Percentiles rank a stretch among this genome's conserved stretches.
Conservation (phyloP, 2,329 filamentous ascomycete genomes). For the Nemania sp. region DNA sequence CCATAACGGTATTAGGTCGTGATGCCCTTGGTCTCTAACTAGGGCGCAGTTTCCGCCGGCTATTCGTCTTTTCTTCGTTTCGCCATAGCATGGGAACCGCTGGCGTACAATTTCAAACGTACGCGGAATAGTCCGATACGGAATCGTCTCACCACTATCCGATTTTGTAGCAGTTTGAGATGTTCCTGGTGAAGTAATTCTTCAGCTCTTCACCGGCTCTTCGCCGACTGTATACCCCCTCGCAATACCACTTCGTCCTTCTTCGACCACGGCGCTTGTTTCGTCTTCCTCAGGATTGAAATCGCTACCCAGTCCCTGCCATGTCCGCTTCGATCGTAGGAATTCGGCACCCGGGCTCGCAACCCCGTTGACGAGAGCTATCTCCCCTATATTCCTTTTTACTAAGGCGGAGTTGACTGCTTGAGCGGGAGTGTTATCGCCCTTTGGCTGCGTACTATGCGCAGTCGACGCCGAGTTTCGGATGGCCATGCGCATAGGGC, state of each 20-base stretch:
- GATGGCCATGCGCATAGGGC: slow-evolving; percentile 66
- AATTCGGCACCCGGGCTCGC: slow-evolving; percentile 92
- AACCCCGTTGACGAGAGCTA: slow-evolving; percentile 81
- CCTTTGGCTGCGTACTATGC: slow-evolving; percentile 19
- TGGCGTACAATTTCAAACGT: no score
- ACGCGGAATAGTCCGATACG: no score
- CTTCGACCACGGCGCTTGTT: slow-evolving; percentile 71
- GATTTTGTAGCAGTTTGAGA: not conserved
- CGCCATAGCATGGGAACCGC: no score
- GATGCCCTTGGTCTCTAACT: no score
- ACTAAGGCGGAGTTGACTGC: slow-evolving; percentile 56
- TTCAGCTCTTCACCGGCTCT: slow-evolving; percentile 42
- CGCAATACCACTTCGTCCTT: slow-evolving; percentile 85
- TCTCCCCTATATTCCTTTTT: slow-evolving; percentile 63
- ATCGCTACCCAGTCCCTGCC: slow-evolving; percentile 90
- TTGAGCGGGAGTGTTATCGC: slow-evolving; percentile 27
- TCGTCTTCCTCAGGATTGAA: slow-evolving; percentile 59
- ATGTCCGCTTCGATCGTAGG: slow-evolving; percentile 78
- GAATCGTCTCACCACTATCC: no score
- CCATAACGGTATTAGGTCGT: no score
- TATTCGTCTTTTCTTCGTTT: no score
- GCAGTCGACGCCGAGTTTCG: slow-evolving; percentile 31
- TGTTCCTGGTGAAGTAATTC: not conserved
- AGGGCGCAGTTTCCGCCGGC: no score
- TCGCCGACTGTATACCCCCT: slow-evolving; percentile 82